Evolutionary conservation across 441 rosid species (phyloP).

Genomic region (Erodium texanum): DNA sequence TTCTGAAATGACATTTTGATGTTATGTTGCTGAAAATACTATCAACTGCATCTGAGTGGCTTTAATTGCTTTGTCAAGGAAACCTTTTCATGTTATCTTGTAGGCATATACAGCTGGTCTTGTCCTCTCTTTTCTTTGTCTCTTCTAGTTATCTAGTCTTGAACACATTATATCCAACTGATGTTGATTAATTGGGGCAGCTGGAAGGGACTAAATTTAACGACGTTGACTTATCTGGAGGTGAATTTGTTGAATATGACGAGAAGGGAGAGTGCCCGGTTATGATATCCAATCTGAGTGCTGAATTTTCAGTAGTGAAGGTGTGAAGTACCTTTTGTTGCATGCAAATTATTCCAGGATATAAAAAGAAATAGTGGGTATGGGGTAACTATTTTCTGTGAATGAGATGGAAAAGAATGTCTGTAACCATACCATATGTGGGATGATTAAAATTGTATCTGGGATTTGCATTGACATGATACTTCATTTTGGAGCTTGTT

Average conservation of each 20-base stretch:
- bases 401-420: slow-evolving; percentile 15
- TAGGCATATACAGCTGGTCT: too few relatives aligned
- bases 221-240: slow-evolving; percentile 63
- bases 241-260: slow-evolving; percentile 66
- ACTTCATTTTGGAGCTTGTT: slow-evolving; percentile 4
- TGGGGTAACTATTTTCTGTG: slow-evolving; percentile 17
- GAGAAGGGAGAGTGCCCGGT: slow-evolving; percentile 89
- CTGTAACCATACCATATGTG: not conserved
- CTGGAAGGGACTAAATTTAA: slow-evolving; percentile 59
- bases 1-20: not conserved
- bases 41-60: not conserved
- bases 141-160: slow-evolving; percentile 1
- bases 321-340: slow-evolving; percentile 16
- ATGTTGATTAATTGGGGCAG: slow-evolving; percentile 27
- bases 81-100: not conserved
- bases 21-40: not conserved
- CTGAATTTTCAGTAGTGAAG: slow-evolving; percentile 59
- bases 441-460: slow-evolving; percentile 12
- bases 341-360: slow-evolving; percentile 8
- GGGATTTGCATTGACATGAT: not conserved
- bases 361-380: slow-evolving; percentile 10
- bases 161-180: not conserved
- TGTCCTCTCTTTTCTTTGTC: too few relatives aligned
- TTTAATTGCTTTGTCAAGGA: not conserved
- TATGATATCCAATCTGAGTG: slow-evolving; percentile 73